phyloP scores from a whole-genome alignment of 1,139 yeast species.

The Wickerhamomyces sp. region DNA sequence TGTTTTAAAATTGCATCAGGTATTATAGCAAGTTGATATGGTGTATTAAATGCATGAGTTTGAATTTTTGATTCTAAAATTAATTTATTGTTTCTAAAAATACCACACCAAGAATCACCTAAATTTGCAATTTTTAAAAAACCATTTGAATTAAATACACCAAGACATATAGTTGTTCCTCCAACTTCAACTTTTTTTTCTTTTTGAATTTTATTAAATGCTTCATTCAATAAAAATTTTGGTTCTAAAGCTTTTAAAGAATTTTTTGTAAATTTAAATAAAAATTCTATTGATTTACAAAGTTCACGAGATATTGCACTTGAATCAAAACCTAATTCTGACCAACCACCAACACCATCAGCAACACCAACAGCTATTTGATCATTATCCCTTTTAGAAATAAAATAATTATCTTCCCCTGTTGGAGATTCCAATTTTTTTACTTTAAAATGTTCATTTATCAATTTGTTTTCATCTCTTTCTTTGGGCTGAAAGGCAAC shows the following conservation, averaged over 20 bases:
- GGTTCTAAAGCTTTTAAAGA: constrained; percentile 32
- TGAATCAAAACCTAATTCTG: constrained; percentile 86
- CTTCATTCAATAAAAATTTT: constrained; percentile 43
- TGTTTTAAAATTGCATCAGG: constrained; percentile 56
- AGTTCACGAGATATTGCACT: constrained; percentile 72
- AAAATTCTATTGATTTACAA: constrained; percentile 38
- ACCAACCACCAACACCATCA: constrained; percentile 99
- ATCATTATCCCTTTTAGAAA: constrained; percentile 35
- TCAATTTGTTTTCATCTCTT: constrained; percentile 40
- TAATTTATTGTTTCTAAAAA: constrained; percentile 63
- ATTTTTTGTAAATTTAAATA: constrained; percentile 17
- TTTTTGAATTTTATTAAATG: constrained; percentile 48
- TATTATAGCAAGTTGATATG: constrained; percentile 82
- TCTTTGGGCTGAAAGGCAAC: constrained; percentile 75
- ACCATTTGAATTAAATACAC: constrained; percentile 57
- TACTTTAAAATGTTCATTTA: constrained; percentile 29
- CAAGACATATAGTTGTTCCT: constrained; percentile 93
- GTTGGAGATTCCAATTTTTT: constrained; percentile 44
- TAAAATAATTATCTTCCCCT: constrained; percentile 86
- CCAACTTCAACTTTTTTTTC: constrained; percentile 77
- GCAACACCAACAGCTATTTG: constrained; percentile 79
- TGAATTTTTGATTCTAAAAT: constrained; percentile 70
- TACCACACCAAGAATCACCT: constrained; percentile 95
- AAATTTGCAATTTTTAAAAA: constrained; percentile 65
- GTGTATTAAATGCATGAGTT: constrained; percentile 87